These are phyloP conservation scores for Penicillium herquei DNA, from an alignment of 495 filamentous ascomycete species.

Conservation along the genomic window DNA sequence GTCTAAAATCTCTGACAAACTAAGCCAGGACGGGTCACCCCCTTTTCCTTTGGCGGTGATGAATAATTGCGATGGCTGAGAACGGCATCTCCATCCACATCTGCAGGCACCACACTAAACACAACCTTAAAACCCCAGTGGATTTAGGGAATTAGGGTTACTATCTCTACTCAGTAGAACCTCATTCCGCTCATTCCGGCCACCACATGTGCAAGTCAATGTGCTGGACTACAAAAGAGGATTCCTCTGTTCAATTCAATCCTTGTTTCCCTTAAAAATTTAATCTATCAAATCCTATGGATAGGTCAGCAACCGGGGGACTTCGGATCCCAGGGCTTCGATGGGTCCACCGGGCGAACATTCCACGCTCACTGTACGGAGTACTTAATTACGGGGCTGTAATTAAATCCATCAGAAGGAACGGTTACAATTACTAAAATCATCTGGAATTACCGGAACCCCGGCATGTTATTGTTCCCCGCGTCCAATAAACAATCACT, in stretches of 20 bases:
- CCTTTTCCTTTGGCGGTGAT: background rate
- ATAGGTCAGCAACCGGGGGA: background rate
- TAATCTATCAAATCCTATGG: background rate
- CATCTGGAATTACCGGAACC: slow-evolving; percentile 1
- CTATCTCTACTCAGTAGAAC: background rate
- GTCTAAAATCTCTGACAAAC: background rate
- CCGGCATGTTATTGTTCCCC: slow-evolving; percentile 7
- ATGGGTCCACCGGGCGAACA: slow-evolving; percentile 27
- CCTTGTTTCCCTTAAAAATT: background rate
- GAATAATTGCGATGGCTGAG: background rate
- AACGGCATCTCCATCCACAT: slow-evolving; percentile 14
- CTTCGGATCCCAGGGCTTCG: slow-evolving; percentile 9
- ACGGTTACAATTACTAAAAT: too few species aligned
- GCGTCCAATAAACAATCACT: slow-evolving; percentile 3
- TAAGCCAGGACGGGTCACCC: background rate
- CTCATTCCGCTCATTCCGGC: too few species aligned
- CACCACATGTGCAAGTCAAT: too few species aligned
- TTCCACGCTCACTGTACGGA: slow-evolving; percentile 14
- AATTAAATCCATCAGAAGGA: background rate
- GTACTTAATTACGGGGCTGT: slow-evolving; percentile 3
- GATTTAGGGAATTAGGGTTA: background rate
- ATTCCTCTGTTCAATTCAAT: background rate
- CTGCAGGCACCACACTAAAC: slow-evolving; percentile 30
- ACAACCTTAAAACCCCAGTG: slow-evolving; percentile 26
- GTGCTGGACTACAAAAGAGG: too few species aligned